Conservation (phyloP, 192 early-diverging fungal genomes). For the Geranomyces variabilis region DNA sequence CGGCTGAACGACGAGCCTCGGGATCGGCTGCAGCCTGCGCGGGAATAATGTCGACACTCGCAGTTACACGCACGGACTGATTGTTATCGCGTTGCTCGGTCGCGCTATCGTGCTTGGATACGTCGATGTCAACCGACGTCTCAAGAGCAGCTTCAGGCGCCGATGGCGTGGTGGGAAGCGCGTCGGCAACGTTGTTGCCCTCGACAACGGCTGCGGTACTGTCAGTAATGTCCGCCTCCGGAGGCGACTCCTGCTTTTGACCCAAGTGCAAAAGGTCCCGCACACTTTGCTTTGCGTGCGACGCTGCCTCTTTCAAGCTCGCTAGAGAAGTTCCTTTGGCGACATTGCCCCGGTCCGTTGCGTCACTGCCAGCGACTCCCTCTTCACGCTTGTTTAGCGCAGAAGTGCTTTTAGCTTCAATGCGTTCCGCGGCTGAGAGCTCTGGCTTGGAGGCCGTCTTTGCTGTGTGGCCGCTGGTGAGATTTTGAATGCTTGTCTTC, state of each 20-base stretch:
- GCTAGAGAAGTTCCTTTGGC: too few species aligned
- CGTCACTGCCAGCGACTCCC: too few species aligned
- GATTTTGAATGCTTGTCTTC: conserved; percentile 21
- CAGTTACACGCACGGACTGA: not conserved
- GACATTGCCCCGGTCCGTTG: too few species aligned
- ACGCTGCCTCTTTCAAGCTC: too few species aligned
- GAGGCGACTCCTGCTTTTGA: too few species aligned
- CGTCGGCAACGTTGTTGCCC: too few species aligned
- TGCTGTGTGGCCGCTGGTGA: not conserved
- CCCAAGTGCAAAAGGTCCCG: not conserved
- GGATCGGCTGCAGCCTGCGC: conserved; percentile 18
- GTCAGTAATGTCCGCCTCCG: too few species aligned
- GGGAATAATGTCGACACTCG: conserved; percentile 15
- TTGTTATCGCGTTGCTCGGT: not conserved
- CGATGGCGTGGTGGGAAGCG: too few species aligned
- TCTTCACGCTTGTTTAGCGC: too few species aligned
- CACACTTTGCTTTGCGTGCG: not conserved
- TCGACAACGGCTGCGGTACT: too few species aligned
- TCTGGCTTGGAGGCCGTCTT: not conserved
- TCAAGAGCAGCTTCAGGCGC: not conserved
- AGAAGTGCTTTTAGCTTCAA: too few species aligned
- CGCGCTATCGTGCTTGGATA: conserved; percentile 7
- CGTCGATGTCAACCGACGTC: conserved; percentile 10
- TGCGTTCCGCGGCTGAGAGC: too few species aligned
- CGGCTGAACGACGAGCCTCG: not conserved